Conservation (phyloP, 208 protist genomes). For the Crithidia fasciculata region DNA sequence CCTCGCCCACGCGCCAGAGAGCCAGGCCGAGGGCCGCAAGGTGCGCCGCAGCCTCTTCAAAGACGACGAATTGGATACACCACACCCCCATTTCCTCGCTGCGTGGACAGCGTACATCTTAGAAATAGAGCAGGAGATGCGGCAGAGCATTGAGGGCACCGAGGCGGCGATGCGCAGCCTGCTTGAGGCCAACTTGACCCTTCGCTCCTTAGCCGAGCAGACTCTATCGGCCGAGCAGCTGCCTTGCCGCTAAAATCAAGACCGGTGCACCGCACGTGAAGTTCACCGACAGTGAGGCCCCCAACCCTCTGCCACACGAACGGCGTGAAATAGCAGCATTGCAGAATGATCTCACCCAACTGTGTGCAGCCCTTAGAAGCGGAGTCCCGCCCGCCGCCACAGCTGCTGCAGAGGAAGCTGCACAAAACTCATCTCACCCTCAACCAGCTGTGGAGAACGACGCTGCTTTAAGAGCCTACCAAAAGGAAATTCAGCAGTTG, state of each 20-base stretch:
- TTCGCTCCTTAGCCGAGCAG: neutral
- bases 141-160: conserved; percentile 13
- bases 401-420: too few species aligned
- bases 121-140: conserved; percentile 12
- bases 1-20: neutral
- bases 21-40: neutral
- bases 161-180: conserved; percentile 26
- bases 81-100: too few species aligned
- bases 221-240: neutral
- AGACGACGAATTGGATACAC: neutral
- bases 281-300: too few species aligned
- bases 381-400: too few species aligned
- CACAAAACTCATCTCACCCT: too few species aligned
- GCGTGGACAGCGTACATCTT: neutral
- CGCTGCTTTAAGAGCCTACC: neutral
- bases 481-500: conserved; percentile 16
- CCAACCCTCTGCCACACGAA: too few species aligned
- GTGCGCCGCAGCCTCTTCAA: neutral
- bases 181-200: conserved; percentile 7
- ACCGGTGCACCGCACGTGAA: neutral
- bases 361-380: neutral
- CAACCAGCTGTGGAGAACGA: too few species aligned
- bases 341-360: conserved; percentile 24
- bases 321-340: neutral
- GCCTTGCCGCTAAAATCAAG: neutral